phyloP scores from a whole-genome alignment of 306 rosid genomes.

The Trifolium subterraneum region DNA sequence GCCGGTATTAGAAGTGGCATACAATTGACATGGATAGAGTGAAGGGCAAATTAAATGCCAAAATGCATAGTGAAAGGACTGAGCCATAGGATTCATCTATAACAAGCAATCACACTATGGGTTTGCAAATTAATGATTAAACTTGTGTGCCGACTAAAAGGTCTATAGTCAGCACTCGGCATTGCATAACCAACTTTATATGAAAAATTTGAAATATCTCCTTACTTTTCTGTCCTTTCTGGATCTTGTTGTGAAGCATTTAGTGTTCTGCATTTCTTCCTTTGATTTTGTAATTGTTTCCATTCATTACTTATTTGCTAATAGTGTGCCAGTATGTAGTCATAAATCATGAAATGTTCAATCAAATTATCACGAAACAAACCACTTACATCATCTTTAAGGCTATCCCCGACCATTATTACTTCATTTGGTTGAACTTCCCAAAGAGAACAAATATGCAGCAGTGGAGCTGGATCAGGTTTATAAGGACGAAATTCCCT shows the following conservation, averaged over 20 bases:
- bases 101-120: conserved; percentile 13
- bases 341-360: conserved; percentile 21
- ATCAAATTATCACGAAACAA: not conserved
- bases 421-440: conserved; percentile 84
- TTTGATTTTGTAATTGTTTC: not conserved
- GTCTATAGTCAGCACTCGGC: conserved; percentile 28
- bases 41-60: conserved; percentile 12
- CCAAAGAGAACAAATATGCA: conserved; percentile 92
- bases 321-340: not conserved
- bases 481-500: conserved; percentile 88
- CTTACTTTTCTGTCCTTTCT: not conserved
- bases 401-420: conserved; percentile 93
- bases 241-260: not conserved
- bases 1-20: conserved; percentile 20
- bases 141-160: not conserved
- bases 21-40: conserved; percentile 3
- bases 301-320: conserved; percentile 4
- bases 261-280: not conserved
- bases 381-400: conserved; percentile 82
- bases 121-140: conserved; percentile 5
- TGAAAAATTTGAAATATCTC: conserved; percentile 18
- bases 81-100: conserved; percentile 2
- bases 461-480: conserved; percentile 87
- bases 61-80: not conserved
- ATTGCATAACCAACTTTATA: conserved; percentile 12